Conservation (phyloP, 768 basidiomycete species). For the Pisolithus tinctorius region DNA sequence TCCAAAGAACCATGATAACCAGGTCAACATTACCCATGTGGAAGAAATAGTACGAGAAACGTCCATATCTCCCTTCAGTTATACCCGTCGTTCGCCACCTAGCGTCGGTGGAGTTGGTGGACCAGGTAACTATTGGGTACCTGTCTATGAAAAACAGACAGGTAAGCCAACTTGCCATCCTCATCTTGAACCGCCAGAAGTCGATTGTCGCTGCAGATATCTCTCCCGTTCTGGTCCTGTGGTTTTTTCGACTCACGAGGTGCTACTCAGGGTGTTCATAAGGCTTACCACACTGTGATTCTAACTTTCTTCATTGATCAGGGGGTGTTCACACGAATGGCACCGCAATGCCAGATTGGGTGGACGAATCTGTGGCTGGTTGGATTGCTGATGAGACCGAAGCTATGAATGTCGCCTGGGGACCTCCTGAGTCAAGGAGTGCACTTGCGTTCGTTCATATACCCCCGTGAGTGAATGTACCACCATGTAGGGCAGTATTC, state of each 20-base stretch:
- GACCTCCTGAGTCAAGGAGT: constrained; percentile 42
- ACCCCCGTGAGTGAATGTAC: constrained; percentile 47
- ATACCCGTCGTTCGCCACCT: constrained; percentile 53
- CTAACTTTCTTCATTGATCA: constrained; percentile 8
- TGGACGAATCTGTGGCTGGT: constrained; percentile 51
- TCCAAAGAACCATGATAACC: constrained; percentile 64
- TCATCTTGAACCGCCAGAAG: no score
- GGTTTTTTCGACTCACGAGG: constrained; percentile 77
- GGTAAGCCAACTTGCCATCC: constrained; percentile 19
- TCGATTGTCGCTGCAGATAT: constrained; percentile 19
- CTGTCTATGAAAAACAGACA: constrained; percentile 38
- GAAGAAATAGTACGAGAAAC: constrained; percentile 63
- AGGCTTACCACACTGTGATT: neutral
- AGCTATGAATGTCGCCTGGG: constrained; percentile 54
- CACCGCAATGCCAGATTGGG: constrained; percentile 55
- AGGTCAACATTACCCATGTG: constrained; percentile 63
- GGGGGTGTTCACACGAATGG: constrained; percentile 47
- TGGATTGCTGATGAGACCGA: constrained; percentile 54
- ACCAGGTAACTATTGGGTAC: constrained; percentile 74
- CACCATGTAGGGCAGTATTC: neutral
- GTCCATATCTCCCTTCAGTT: constrained; percentile 46
- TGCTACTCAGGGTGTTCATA: constrained; percentile 12
- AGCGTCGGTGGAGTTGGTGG: constrained; percentile 61
- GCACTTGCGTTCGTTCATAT: constrained; percentile 72
- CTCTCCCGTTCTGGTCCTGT: constrained; percentile 51